These are phyloP conservation scores for Heritiera fomes DNA, from an alignment of 345 rosid species.

Conservation along the genomic window DNA sequence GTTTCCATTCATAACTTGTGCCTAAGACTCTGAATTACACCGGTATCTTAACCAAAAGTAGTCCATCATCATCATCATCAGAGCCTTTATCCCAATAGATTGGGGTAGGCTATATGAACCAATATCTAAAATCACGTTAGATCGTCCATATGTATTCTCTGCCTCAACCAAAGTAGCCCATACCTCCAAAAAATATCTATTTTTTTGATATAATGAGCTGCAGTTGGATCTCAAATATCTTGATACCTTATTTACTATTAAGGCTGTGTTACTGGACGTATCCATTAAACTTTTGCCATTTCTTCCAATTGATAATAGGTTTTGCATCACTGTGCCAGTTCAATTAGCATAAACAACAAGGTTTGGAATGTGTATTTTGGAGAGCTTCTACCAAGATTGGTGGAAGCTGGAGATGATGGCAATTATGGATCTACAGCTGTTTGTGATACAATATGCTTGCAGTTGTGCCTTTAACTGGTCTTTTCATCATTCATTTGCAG, in stretches of 20 bases:
- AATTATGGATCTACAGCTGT: slow-evolving; percentile 67
- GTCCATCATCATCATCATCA: too few relatives aligned
- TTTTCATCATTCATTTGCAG: neutral
- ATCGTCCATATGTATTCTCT: too few relatives aligned
- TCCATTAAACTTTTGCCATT: neutral
- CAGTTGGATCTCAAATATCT: neutral
- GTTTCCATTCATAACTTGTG: neutral
- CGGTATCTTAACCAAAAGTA: neutral
- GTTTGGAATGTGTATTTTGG: slow-evolving; percentile 63
- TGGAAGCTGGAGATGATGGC: slow-evolving; percentile 61
- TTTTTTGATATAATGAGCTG: neutral
- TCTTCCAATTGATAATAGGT: slow-evolving; percentile 42
- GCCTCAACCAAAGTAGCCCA: neutral
- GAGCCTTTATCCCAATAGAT: too few relatives aligned
- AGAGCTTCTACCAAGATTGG: slow-evolving; percentile 59
- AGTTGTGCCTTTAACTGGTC: slow-evolving; percentile 35
- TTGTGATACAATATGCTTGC: slow-evolving; percentile 66
- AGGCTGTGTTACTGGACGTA: neutral
- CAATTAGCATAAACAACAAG: slow-evolving; percentile 59
- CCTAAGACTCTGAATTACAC: neutral
- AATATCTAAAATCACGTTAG: too few relatives aligned
- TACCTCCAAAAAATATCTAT: neutral
- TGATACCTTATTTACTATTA: neutral
- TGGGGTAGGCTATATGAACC: too few relatives aligned
- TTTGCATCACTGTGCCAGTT: slow-evolving; percentile 49